Conservation (phyloP, 768 basidiomycete genomes). For the Panaeolus cyanescens region DNA sequence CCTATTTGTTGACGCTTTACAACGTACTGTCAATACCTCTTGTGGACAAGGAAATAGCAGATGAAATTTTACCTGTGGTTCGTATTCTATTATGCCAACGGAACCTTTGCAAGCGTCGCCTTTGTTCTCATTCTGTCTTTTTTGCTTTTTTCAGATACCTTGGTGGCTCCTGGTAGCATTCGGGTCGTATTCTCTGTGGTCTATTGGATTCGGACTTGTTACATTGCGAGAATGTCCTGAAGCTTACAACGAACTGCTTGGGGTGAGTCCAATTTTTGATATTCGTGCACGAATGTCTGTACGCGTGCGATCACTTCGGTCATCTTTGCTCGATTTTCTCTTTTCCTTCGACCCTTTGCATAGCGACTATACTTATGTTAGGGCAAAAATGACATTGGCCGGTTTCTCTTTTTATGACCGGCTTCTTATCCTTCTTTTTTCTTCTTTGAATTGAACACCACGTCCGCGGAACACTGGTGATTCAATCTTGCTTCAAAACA, state of each 20-base stretch:
- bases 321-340: background rate
- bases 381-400: background rate
- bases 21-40: constrained; percentile 57
- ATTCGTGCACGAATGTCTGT: background rate
- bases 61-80: constrained; percentile 62
- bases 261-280: constrained; percentile 40
- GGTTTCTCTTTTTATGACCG: background rate
- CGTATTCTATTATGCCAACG: constrained; percentile 27
- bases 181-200: constrained; percentile 78
- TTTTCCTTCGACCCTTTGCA: background rate
- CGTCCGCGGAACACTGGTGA: background rate
- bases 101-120: background rate
- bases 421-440: background rate
- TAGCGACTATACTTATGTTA: background rate
- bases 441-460: background rate
- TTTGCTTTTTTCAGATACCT: constrained; percentile 51
- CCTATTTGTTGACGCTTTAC: constrained; percentile 63
- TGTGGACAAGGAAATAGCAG: constrained; percentile 43
- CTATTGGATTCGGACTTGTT: constrained; percentile 73
- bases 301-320: background rate
- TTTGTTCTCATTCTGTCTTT: background rate
- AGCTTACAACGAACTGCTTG: constrained; percentile 70
- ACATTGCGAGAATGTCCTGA: constrained; percentile 80
- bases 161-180: constrained; percentile 84
- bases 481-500: background rate